Base-by-base conservation (phyloP, 768 basidiomycete species). In the Trametes cingulata region DNA sequence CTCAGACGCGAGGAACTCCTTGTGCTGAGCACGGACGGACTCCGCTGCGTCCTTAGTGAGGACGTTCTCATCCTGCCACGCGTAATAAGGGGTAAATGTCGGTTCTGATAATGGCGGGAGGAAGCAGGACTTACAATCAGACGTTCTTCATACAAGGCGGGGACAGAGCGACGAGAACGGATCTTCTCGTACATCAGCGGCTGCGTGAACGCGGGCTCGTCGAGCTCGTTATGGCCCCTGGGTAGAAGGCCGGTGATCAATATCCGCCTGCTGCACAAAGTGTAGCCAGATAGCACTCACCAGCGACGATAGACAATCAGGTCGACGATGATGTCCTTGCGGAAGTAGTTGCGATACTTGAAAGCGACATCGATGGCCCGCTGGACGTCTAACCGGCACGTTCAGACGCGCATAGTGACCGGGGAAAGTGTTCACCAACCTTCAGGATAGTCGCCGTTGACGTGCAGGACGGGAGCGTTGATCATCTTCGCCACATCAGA, bases 141-240 rank as follows among this genome's bases (percentile, higher is more conserved):
- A 43, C 85, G 86, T 43, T 88, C 82, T 68, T 95, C 92, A 69
- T 95, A 96, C 13, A 93, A 75, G 52, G 85, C 78, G 6, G 93
- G 92, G 5, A 94, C 91, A 13, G 88, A 90, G 46, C 79, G 82
- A 48, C 93, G 79, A 0, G 85, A 81, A 6, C 85, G 82, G 67
- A 96, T 95, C 74, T 90, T 85, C 72, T 91, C 81, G 73, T 97
- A 97, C 94, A 96, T 97, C 10, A 87, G 75, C 0, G 95, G 94
- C 59, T 88, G 89, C 0, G 95, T 96, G 71, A 93, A 90, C 15
- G 85, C 84, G 0, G 92, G 92, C 52, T 94, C 82, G 68, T 95
- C 91, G 29, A 94, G 80, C 72, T 95, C 93, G 67, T 95, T 95
- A 71, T 95, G 93, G 1, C 93, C 85, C 84, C 91, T 85, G 48